Conservation (phyloP, 2,329 filamentous ascomycete genomes). For the Parastagonospora avenae region DNA sequence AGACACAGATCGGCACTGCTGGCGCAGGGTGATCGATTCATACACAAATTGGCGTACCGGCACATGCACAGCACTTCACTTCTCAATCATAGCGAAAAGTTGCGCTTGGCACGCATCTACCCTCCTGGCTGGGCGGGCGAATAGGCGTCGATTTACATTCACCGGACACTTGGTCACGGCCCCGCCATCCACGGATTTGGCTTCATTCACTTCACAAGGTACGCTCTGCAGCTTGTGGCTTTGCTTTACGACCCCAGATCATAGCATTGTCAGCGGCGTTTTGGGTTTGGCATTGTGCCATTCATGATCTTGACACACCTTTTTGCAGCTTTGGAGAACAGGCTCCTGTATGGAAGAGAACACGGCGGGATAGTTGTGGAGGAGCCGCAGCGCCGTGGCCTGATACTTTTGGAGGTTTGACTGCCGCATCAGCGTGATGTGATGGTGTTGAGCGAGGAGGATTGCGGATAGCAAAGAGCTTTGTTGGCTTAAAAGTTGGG, state of each 20-base stretch:
- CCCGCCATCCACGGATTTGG: slow-evolving; percentile 10
- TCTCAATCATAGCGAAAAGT: slow-evolving; percentile 14
- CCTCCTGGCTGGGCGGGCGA: slow-evolving; percentile 9
- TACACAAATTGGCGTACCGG: slow-evolving; percentile 25
- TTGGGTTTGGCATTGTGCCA: slow-evolving; percentile 14
- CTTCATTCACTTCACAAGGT: slow-evolving; percentile 1
- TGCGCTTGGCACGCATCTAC: slow-evolving; percentile 14
- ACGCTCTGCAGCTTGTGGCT: not conserved
- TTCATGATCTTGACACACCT: slow-evolving; percentile 9
- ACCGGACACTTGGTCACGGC: not conserved
- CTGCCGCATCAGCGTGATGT: no score
- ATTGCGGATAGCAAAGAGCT: no score
- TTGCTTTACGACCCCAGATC: not conserved
- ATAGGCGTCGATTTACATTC: slow-evolving; percentile 3
- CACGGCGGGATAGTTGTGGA: no score
- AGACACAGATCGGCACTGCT: slow-evolving; percentile 43
- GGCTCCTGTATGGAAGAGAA: no score
- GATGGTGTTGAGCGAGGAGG: no score
- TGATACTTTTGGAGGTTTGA: no score
- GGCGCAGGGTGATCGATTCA: slow-evolving; percentile 36
- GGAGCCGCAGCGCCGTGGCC: no score
- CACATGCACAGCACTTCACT: slow-evolving; percentile 23
- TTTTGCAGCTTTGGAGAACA: no score
- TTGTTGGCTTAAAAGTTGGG: no score
- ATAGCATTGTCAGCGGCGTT: slow-evolving; percentile 33